Base-by-base conservation (phyloP, 352 stramenopile genomes). In the Phytophthora agathidicida region DNA sequence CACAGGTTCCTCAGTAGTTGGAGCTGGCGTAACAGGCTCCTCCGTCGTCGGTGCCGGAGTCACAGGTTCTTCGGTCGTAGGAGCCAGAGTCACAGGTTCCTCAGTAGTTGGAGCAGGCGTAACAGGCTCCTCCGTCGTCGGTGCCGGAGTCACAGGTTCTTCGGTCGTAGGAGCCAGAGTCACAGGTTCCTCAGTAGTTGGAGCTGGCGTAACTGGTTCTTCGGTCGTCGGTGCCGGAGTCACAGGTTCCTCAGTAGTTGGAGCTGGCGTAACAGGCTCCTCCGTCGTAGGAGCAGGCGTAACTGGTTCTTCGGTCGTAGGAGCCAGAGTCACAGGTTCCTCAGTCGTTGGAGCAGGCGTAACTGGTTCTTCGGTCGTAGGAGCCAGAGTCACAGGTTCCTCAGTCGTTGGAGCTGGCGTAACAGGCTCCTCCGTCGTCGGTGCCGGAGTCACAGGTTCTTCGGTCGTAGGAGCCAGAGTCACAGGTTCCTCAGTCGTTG, bases 31-130 rank as follows among this genome's bases (percentile, higher is more conserved):
- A 20, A 31, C 32, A 2, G 44, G 31, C 20, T 42, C 30, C 14
- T 42, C 30, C 1, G 30, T 52, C 17, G 30, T 42, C 5, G 44
- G 44, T 3, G 44, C 31, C 5, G 44, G 31, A 36, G 27, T 13
- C 0, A 35, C 44, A 1, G 46, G 46, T 14, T 43, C 20, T 3
- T 23, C 11, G 2, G 45, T 53, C 0, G 45, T 44, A 5, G 46
- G 31, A 5, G 13, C 27, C 17, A 6, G 32, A 0, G 23, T 55
- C 0, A n/a, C n/a, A n/a, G 47, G 47, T 19, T 55, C 22, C 2
- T 32, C n/a, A 1, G 42, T 61, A 2, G 52, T 61, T 10, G 49
- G 49, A 7, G 49, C 23, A 6, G 36, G 23, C 2, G 49, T 59
- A 1, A 8, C 42, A 8, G 27, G 8, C 8, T 49, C 4, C 16